phyloP scores from a whole-genome alignment of 805 yeast genomes.

The Yarrowia sp. region DNA sequence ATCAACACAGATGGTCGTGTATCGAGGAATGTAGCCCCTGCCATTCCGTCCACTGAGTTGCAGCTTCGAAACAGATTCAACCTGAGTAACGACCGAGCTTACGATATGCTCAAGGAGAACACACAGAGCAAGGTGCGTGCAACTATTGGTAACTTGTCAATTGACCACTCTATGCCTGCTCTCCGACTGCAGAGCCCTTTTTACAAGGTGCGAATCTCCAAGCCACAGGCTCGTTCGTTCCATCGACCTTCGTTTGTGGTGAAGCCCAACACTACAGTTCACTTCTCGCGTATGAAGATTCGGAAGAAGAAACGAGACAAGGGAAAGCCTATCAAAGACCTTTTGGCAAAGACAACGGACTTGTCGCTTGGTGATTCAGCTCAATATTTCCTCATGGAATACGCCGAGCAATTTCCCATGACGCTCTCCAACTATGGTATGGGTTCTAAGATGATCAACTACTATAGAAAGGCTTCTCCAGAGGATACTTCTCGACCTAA shows the following conservation, averaged over 20 bases:
- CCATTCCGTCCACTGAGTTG: slow-evolving; percentile 40
- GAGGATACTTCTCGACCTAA: slow-evolving; percentile 87
- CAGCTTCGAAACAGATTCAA: slow-evolving; percentile 61
- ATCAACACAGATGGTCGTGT: slow-evolving; percentile 43
- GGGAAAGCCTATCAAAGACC: slow-evolving; percentile 73
- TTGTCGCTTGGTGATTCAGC: slow-evolving; percentile 82
- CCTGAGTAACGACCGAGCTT: slow-evolving; percentile 83
- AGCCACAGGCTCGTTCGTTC: slow-evolving; percentile 66
- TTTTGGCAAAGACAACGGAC: slow-evolving; percentile 68
- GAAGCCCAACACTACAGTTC: slow-evolving; percentile 72
- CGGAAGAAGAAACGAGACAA: slow-evolving; percentile 88
- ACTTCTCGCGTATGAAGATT: slow-evolving; percentile 67
- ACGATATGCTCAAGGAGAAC: slow-evolving; percentile 76
- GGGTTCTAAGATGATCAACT: slow-evolving; percentile 91
- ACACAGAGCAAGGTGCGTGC: slow-evolving; percentile 90
- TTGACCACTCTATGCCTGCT: slow-evolving; percentile 92
- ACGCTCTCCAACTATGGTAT: slow-evolving; percentile 87
- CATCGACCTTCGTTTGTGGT: slow-evolving; percentile 76
- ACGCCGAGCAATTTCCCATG: slow-evolving; percentile 83
- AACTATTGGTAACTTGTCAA: slow-evolving; percentile 82
- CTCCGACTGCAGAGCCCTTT: slow-evolving; percentile 82
- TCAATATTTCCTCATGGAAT: slow-evolving; percentile 73
- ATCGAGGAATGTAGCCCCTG: not conserved
- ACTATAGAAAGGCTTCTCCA: slow-evolving; percentile 77
- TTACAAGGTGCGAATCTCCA: slow-evolving; percentile 72